Evolutionary conservation across 805 yeast genomes (phyloP).

Genomic region (Kazachstania africana): DNA sequence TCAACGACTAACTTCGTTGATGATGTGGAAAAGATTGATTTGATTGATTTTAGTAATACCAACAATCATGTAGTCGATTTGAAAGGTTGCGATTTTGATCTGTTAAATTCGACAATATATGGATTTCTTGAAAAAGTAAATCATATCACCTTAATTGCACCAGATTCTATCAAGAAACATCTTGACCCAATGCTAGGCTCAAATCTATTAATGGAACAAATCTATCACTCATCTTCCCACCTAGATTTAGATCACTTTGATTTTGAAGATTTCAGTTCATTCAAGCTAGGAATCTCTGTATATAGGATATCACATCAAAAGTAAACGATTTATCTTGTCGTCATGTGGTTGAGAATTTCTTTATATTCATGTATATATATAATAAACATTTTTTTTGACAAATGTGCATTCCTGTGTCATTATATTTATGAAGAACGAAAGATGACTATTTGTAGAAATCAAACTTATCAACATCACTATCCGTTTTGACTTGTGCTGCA

Average conservation of each 20-base stretch:
- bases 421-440: background rate
- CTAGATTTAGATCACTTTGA: constrained; percentile 70
- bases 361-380: too few species aligned
- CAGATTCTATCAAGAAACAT: constrained; percentile 9
- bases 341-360: too few species aligned
- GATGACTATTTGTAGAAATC: constrained; percentile 74
- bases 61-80: constrained; percentile 30
- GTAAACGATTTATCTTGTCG: too few species aligned
- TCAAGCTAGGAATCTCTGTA: constrained; percentile 52
- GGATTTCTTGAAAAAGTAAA: constrained; percentile 6
- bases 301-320: too few species aligned
- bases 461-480: constrained; percentile 90
- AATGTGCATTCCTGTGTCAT: background rate
- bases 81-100: constrained; percentile 32
- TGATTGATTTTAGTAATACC: constrained; percentile 5
- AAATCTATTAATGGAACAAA: constrained; percentile 5
- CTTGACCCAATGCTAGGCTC: too few species aligned
- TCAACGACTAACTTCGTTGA: constrained; percentile 14
- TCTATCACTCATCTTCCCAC: constrained; percentile 37
- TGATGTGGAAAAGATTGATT: constrained; percentile 14
- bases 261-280: constrained; percentile 30
- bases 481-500: constrained; percentile 91
- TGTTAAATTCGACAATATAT: constrained; percentile 15
- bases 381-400: too few species aligned
- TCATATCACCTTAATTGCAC: constrained; percentile 9